These are phyloP conservation scores for Colletotrichum sojae DNA, from an alignment of 2,329 filamentous ascomycete genomes.

Conservation along the genomic window DNA sequence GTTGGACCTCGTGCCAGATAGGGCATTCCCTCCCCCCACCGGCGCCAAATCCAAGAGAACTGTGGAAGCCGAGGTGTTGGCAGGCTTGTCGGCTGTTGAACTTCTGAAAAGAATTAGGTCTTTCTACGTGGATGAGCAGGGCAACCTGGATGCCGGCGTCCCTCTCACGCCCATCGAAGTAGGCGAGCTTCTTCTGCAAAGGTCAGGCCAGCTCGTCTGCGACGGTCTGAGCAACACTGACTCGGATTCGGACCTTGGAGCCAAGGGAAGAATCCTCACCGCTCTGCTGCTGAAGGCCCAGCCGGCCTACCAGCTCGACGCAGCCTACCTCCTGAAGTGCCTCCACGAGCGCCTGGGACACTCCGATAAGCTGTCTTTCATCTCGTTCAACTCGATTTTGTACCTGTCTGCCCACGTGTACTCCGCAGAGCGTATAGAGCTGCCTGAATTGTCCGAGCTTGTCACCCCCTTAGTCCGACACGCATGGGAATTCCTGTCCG, in stretches of 20 bases:
- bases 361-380: slow-evolving; percentile 60
- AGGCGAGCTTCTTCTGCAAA: slow-evolving; percentile 75
- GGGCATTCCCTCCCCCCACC: slow-evolving; percentile 65
- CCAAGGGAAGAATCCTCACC: slow-evolving; percentile 72
- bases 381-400: slow-evolving; percentile 70
- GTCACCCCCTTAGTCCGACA: slow-evolving; percentile 78
- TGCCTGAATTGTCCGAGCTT: slow-evolving; percentile 70
- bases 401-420: slow-evolving; percentile 72
- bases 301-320: slow-evolving; percentile 58
- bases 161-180: slow-evolving; percentile 71
- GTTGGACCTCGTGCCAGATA: slow-evolving; percentile 75
- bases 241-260: slow-evolving; percentile 64
- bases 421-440: slow-evolving; percentile 65
- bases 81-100: slow-evolving; percentile 60
- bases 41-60: slow-evolving; percentile 41
- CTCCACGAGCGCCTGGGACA: slow-evolving; percentile 63
- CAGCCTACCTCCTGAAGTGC: slow-evolving; percentile 63
- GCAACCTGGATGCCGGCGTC: slow-evolving; percentile 73
- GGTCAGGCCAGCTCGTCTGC: slow-evolving; percentile 68
- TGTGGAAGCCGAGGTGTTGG: slow-evolving; percentile 47
- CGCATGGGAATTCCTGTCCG: slow-evolving; percentile 86
- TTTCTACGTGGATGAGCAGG: slow-evolving; percentile 80
- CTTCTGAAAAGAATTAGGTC: slow-evolving; percentile 72
- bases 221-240: slow-evolving; percentile 59
- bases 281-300: slow-evolving; percentile 69